Evolutionary conservation across 129 eudicot genomes (phyloP), one percentile per base, ranked within the genome.

Genomic region (Cynara cardunculus): DNA sequence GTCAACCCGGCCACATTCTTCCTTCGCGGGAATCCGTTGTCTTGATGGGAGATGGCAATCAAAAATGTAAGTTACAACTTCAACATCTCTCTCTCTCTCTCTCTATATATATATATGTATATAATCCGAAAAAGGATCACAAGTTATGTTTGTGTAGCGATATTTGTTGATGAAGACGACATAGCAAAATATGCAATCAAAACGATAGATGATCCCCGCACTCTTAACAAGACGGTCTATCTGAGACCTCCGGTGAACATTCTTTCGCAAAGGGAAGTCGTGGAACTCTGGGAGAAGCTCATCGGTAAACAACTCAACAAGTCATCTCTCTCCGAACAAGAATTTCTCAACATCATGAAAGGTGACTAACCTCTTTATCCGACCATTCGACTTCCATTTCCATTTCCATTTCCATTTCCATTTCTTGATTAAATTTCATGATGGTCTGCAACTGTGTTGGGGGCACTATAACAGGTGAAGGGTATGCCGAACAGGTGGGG

Each of bases 121-220:
- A n/a, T n/a, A n/a, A n/a, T n/a, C n/a, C n/a, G n/a, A n/a, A n/a
- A n/a, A n/a, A n/a, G n/a, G n/a, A n/a, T n/a, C n/a, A n/a, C n/a
- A n/a, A n/a, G n/a, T n/a, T n/a, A n/a, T n/a, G n/a, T n/a, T n/a
- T n/a, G 35, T 81, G 83, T 41, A 89, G 92, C 78, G 3, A 81
- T 89, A 31, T 86, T 66, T 64, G 85, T 86, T 5, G 85, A 84
- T 14, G 92, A 89, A 82, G 92, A 86, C 13, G 92, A 89, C 61
- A 53, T 89, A 27, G 90, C 92, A 0, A 25, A 84, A 11, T 89
- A 89, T 78, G 84, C 90, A n/a, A 81, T 89, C 75, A 89, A 74
- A 83, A 81, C 83, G 35, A 76, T 89, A 26, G 85, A 89, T 46
- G 92, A 89, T 74, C 84, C 88, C 0, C 85, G 85, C 0, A 74